A percentile compares a stretch with the other conserved stretches of the same genome.
These are phyloP conservation scores for Austropuccinia psidii DNA, from an alignment of 1,284 basidiomycete species.

Conservation along the genomic window DNA sequence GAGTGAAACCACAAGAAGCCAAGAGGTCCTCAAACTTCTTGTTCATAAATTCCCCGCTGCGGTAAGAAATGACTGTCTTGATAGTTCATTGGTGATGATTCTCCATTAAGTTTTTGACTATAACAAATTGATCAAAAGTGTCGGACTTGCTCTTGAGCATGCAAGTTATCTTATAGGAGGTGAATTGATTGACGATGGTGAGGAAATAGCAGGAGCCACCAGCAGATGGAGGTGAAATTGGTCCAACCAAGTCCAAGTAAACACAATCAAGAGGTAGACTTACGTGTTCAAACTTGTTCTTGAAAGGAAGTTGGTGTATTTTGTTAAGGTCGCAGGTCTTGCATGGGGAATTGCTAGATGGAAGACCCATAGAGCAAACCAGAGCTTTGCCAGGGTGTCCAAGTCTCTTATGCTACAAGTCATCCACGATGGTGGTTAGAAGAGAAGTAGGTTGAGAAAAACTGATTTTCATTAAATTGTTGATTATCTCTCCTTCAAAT, in stretches of 20 bases:
- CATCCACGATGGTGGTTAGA: too few relatives aligned
- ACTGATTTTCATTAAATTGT: too few relatives aligned
- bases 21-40: constrained; percentile 44
- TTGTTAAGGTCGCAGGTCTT: too few relatives aligned
- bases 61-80: constrained; percentile 40
- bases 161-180: neutral
- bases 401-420: too few relatives aligned
- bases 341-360: too few relatives aligned
- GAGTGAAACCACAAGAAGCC: constrained; percentile 43
- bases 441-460: too few relatives aligned
- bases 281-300: neutral
- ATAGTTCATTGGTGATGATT: too few relatives aligned
- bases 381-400: too few relatives aligned
- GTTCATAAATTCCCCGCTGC: constrained; percentile 45
- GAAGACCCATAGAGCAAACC: too few relatives aligned
- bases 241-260: constrained; percentile 1
- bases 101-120: too few relatives aligned
- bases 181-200: neutral
- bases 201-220: neutral
- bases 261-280: neutral
- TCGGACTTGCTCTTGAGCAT: constrained; percentile 1
- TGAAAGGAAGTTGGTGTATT: neutral
- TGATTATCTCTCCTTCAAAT: too few relatives aligned
- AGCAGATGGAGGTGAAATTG: neutral
- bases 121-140: too few relatives aligned